Evolutionary conservation across 805 yeast genomes (phyloP).

Genomic region (Kazachstania bromeliacearum): DNA sequence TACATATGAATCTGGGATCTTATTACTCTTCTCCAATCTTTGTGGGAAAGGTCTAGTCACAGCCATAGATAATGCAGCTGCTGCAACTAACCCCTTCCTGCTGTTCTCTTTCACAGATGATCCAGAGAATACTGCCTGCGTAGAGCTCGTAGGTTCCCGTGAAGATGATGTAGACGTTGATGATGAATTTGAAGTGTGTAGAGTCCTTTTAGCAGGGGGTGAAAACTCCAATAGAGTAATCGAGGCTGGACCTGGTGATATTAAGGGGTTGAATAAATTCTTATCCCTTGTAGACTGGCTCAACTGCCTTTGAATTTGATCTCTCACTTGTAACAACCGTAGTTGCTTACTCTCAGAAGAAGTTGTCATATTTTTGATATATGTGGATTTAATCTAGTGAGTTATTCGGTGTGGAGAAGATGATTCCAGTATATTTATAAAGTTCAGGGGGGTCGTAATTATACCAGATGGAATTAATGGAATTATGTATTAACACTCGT

Average conservation of each 20-base stretch:
- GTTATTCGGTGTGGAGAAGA: too few species aligned
- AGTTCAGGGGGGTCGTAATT: too few species aligned
- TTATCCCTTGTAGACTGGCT: conserved; percentile 5
- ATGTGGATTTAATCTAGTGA: too few species aligned
- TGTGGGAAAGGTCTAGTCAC: conserved; percentile 66
- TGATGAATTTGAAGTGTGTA: not conserved
- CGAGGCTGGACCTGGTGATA: conserved; percentile 42
- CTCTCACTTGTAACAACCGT: conserved; percentile 8
- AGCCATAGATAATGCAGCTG: conserved; percentile 77
- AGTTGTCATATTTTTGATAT: conserved; percentile 2
- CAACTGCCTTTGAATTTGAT: conserved; percentile 8
- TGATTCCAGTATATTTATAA: too few species aligned
- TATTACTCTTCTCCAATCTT: conserved; percentile 1
- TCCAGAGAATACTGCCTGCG: not conserved
- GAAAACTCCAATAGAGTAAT: conserved; percentile 24
- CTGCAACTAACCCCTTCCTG: conserved; percentile 42
- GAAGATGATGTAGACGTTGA: not conserved
- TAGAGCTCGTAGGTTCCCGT: not conserved
- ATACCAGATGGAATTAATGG: too few species aligned
- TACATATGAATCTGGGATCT: conserved; percentile 36
- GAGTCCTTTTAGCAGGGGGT: conserved; percentile 12
- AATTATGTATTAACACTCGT: too few species aligned
- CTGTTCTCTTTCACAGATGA: not conserved
- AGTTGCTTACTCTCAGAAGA: conserved; percentile 3
- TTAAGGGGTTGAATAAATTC: conserved; percentile 16